A percentile compares a stretch with the other conserved stretches of the same genome.
Evolutionary conservation across 768 basidiomycete genomes (phyloP).

Genomic region (Russula dissimulans): DNA sequence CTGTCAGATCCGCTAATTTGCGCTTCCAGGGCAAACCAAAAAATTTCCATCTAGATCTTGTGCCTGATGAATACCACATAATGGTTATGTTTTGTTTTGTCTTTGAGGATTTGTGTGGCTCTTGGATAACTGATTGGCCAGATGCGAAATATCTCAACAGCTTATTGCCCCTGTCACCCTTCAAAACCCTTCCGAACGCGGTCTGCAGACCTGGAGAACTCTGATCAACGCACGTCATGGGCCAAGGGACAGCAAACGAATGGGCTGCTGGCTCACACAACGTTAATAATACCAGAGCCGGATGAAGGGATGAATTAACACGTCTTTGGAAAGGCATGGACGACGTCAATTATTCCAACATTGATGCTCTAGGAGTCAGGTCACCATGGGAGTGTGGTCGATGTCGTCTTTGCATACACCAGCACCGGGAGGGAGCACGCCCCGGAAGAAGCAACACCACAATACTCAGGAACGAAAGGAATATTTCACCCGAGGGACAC

Average conservation of each 20-base stretch:
- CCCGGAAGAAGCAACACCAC: not conserved
- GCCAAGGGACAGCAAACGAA: not conserved
- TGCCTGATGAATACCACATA: not conserved
- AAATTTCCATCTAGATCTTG: constrained; percentile 1
- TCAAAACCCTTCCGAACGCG: not conserved
- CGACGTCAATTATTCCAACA: not conserved
- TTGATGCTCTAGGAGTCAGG: not conserved
- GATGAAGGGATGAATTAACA: not conserved
- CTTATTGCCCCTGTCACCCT: not conserved
- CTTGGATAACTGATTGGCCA: not conserved
- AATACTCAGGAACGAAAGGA: not conserved
- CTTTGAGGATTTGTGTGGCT: not conserved
- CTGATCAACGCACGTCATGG: not conserved
- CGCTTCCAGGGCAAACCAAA: not conserved
- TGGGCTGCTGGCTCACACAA: not conserved
- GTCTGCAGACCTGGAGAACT: not conserved
- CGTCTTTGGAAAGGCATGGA: not conserved
- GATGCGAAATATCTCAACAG: not conserved
- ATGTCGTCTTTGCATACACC: not conserved
- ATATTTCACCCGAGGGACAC: not conserved
- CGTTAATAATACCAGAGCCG: not conserved
- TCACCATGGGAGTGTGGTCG: not conserved
- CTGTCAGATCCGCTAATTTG: constrained; percentile 6
- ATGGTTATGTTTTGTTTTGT: not conserved
- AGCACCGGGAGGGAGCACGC: not conserved